Base-by-base conservation (phyloP, 164 flowering plant species). In the Berberis thunbergii region DNA sequence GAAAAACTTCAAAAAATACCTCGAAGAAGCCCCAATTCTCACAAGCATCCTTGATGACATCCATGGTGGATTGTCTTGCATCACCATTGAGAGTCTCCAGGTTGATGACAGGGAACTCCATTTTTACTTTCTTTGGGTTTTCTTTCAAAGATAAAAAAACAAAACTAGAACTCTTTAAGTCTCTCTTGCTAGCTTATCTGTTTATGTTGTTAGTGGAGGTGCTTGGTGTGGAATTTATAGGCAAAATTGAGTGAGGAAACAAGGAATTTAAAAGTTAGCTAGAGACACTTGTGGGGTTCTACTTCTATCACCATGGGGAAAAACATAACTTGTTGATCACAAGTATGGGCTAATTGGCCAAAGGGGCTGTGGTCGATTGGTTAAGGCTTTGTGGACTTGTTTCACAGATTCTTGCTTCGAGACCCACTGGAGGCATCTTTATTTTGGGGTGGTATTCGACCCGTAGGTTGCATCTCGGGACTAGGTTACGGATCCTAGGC, bases 21-120 rank as follows among this genome's bases (percentile, higher is more conserved):
- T 91, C 96, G 74, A 91, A 91, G 86, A 91, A 91, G 41, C 97
- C 97, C 96, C 96, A 91, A 78, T 91, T 91, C 66, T 84, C 93
- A 73, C 97, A 88, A 41, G 96, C 97, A 74, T 91, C 96, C 64
- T 78, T 74, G 61, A 88, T 86, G 57, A 68, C 64, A n/a, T 71
- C 81, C 93, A 91, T 81, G 63, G 82, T 78, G 8, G 74, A 63
- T 53, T 60, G 75, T 75, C 89, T 81, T 75, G 82, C 82, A 49
- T 77, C 86, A 43, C 95, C 88, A 65, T 84, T 75, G 3, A 91
- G 76, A 45, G 79, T 86, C 79, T 79, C 84, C 83, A 88, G 54
- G 89, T 79, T 75, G 70, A 91, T 84, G 3, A 91, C 74, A 43
- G 96, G 96, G 79, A 91, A 86, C 66, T 68, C 89, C 93, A 84